phyloP scores from a whole-genome alignment of 2,329 filamentous ascomycete genomes.

The Ophiostoma piceae region DNA sequence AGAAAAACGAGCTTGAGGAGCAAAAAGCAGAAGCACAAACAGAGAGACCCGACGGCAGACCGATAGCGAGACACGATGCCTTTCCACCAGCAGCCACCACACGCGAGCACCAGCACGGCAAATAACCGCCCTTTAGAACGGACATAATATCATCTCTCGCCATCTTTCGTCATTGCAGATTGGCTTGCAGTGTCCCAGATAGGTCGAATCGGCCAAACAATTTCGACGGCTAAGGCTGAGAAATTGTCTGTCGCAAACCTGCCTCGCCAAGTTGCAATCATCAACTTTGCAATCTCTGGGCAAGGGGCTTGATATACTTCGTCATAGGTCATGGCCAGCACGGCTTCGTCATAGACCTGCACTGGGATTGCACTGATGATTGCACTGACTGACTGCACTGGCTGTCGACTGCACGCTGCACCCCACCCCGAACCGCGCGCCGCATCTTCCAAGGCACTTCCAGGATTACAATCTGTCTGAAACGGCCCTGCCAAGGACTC shows the following conservation, averaged over 20 bases:
- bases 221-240: background rate
- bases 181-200: background rate
- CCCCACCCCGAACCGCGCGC: slow-evolving; percentile 6
- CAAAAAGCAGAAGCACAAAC: background rate
- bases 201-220: background rate
- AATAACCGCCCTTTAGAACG: background rate
- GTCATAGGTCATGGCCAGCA: background rate
- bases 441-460: slow-evolving; percentile 14
- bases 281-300: background rate
- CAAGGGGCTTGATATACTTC: background rate
- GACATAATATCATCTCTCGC: background rate
- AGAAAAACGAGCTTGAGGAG: background rate
- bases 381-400: background rate
- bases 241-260: background rate
- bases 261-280: background rate
- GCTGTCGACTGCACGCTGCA: background rate
- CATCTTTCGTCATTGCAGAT: background rate
- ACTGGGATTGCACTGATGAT: background rate
- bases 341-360: background rate
- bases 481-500: slow-evolving; percentile 20
- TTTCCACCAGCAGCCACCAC: background rate
- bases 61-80: background rate
- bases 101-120: background rate
- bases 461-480: slow-evolving; percentile 22
- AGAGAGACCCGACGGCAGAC: background rate